phyloP scores from a whole-genome alignment of 352 stramenopile genomes.

The Achlya hypogyna region DNA sequence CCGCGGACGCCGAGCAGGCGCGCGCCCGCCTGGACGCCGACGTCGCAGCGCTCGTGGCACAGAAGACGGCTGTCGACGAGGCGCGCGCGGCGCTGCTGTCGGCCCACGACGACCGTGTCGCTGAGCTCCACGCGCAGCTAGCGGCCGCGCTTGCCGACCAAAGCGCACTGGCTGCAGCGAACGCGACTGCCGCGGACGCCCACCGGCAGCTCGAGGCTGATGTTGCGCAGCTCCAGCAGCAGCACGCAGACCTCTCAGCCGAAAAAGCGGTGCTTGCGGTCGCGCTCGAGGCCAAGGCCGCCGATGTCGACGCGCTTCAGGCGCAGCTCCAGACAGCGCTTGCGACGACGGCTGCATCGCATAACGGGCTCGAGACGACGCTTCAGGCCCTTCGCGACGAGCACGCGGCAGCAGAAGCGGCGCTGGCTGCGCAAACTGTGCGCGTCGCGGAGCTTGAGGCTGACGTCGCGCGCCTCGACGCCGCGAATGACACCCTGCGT shows the following conservation, averaged over 20 bases:
- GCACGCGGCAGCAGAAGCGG: neutral
- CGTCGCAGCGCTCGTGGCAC: neutral
- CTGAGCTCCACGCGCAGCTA: neutral
- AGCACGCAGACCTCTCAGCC: neutral
- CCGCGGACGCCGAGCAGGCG: neutral
- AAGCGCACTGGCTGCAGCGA: neutral
- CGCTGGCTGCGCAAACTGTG: neutral
- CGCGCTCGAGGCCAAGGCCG: neutral
- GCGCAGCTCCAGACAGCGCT: neutral
- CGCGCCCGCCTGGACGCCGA: neutral
- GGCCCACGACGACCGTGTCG: neutral
- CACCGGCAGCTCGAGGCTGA: neutral
- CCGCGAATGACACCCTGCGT: conserved; percentile 21
- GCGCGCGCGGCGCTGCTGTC: neutral
- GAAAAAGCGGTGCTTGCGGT: neutral
- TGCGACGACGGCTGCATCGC: neutral
- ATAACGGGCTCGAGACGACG: conserved; percentile 21
- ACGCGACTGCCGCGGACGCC: neutral
- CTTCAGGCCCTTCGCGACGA: conserved; percentile 22
- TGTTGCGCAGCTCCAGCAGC: neutral
- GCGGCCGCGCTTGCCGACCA: neutral
- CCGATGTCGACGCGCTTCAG: neutral
- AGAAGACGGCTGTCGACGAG: neutral
- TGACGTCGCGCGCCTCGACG: conserved; percentile 28
- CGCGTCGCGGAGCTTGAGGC: conserved; percentile 27